A percentile compares a stretch with the other conserved stretches of the same genome.
These are phyloP conservation scores for Penicillium polonicum DNA, from an alignment of 2,329 filamentous ascomycete genomes.

Conservation along the genomic window DNA sequence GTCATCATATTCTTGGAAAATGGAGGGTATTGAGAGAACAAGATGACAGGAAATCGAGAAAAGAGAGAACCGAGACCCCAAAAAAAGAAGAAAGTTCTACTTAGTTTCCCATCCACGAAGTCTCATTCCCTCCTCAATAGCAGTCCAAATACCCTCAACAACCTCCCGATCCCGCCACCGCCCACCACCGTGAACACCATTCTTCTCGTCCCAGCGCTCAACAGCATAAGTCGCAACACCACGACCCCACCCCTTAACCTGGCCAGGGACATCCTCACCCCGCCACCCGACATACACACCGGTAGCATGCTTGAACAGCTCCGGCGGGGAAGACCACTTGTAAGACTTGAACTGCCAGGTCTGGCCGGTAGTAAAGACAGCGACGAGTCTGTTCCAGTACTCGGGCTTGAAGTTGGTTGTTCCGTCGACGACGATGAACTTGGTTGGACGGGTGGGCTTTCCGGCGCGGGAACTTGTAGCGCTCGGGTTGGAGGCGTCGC, in stretches of 20 bases:
- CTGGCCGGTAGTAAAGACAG: constrained; percentile 96
- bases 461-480: constrained; percentile 42
- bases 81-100: constrained; percentile 12
- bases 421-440: constrained; percentile 93
- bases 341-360: constrained; percentile 98
- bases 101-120: constrained; percentile 69
- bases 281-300: constrained; percentile 91
- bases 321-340: constrained; percentile 86
- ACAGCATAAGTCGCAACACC: constrained; percentile 75
- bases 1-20: constrained; percentile 7
- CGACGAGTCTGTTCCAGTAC: constrained; percentile 94
- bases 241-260: constrained; percentile 80
- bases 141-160: constrained; percentile 88
- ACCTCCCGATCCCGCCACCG: constrained; percentile 88
- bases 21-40: constrained; percentile 8
- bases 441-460: constrained; percentile 65
- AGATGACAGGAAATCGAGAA: constrained; percentile 2
- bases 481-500: constrained; percentile 32
- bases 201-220: constrained; percentile 72
- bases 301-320: constrained; percentile 83
- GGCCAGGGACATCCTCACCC: constrained; percentile 74
- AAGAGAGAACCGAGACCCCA: neutral
- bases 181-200: constrained; percentile 35
- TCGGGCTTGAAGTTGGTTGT: constrained; percentile 96
- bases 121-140: constrained; percentile 84